Base-by-base conservation (phyloP, 495 filamentous ascomycete genomes). In the Amniculicola lignicola region DNA sequence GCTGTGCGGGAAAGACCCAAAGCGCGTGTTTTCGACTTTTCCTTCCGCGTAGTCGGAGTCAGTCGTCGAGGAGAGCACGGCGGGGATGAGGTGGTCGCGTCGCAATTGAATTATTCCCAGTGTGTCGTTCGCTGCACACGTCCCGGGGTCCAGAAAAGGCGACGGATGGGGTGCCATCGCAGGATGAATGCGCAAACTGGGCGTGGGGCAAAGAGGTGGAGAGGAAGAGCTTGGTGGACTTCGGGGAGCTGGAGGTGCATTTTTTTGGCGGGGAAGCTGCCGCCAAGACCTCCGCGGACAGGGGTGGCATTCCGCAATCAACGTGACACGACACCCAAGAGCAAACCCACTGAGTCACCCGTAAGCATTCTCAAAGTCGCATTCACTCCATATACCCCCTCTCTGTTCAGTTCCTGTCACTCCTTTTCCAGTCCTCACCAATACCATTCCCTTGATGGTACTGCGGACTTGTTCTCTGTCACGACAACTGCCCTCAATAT, bases 1-100 rank as follows among this genome's bases (percentile, higher is more conserved):
- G 41, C 77, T 85, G 72, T 97, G 92, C 0, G 93, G 93, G 63
- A 94, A 99, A 3, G 90, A 92, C 21, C 93, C 93, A 64, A 95
- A 99, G 9, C 91, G 85, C 1, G 93, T 99, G 69, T 93, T 97
- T 51, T 86, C 81, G 9, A 96, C 87, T 51, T 85, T 84, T 50
- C 88, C 89, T 67, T 93, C 89, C 18, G 57, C 57, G 56, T 57
- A 57, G 51, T 57, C 55, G 37, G 62, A 51, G 43, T 58, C 50
- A 7, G 59, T 23, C 31, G 41, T 25, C 21, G 52, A 15, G 10
- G 52, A 44, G 49, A 96, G 82, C 64, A 90, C 79, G 15, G 85
- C 75, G 21, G 92, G 90, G 41, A 86, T 74, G 48, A 87, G 80
- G 44, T 84, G 82, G 71, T 96, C 91, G 70, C 91, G 84, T 49